Evolutionary conservation across 2,329 filamentous ascomycete species (phyloP), one percentile per base, ranked within the genome.

Genomic region (Fusarium illudens): DNA sequence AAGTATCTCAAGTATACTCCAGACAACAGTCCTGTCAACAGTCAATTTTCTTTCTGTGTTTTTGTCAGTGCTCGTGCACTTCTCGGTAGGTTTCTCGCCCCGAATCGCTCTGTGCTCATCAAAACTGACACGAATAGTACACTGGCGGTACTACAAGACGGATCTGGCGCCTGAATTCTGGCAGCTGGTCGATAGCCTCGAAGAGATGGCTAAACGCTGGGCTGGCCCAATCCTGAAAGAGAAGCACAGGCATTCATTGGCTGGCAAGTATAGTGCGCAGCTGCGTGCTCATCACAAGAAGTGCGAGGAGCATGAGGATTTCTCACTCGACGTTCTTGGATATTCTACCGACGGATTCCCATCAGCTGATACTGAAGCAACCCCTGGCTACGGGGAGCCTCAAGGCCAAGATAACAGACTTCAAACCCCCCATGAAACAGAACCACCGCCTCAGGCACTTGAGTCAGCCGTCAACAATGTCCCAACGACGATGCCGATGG

Each of bases 41-140:
- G 65, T 2, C 83, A 84, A 34, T 84, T 83, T 65, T 76, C 80
- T 0, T 82, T 84, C 32, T 84, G 82, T 60, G 75, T 80, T 1
- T 85, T 82, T 44, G 75, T 84, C 9, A 81, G 79, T n/a, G 82
- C 77, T 0, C 74, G 82, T 10, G 78, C 82, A 4, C 71, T 85
- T 0, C 72, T 84, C 3, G 68, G 70, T 73, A 37, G 27, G 65
- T 3, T 10, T 0, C 0, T 1, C 3, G 3, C 3, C 4, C 1
- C 3, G 13, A 1, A 1, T 2, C 2, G 1, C 2, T 27, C 4
- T 25, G 37, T 25, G 4, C 0, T 10, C 0, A 1, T 13, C 6
- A 9, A 0, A 2, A 3, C 20, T 70, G 8, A 71, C 25, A 1
- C 4, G 6, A 0, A 1, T 1, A 72, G 71, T 73, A 0, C 71